Conservation (phyloP, 140 eudicot species). For the Oenanthe javanica region DNA sequence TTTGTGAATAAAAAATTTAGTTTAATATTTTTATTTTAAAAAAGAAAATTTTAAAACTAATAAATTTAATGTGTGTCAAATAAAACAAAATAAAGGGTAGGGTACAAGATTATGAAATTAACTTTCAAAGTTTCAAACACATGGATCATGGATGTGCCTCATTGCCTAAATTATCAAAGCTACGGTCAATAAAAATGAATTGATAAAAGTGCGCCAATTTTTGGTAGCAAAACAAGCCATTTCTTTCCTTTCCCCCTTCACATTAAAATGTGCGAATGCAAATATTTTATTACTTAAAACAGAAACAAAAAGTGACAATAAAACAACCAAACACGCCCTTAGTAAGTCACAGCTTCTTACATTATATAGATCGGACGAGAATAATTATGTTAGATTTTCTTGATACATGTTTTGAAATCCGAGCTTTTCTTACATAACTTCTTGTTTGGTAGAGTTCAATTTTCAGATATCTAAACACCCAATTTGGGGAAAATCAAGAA, state of each 20-base stretch:
- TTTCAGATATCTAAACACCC: not conserved
- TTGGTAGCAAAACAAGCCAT: not conserved
- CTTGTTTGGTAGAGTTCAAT: not conserved
- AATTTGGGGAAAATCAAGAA: not conserved
- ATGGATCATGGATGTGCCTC: too few species aligned
- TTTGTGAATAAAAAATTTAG: too few species aligned
- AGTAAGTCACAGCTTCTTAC: not conserved
- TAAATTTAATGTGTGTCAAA: too few species aligned
- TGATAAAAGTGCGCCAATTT: not conserved
- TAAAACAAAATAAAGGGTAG: too few species aligned
- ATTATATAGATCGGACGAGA: not conserved
- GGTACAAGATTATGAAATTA: too few species aligned
- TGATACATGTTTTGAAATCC: not conserved
- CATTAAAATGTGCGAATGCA: not conserved
- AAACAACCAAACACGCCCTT: not conserved
- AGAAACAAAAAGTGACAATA: not conserved
- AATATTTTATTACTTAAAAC: not conserved
- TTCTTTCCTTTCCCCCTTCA: not conserved
- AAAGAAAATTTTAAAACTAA: too few species aligned
- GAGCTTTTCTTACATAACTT: not conserved
- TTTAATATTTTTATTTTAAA: too few species aligned
- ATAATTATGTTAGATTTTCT: not conserved
- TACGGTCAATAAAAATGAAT: not conserved
- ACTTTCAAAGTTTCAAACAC: too few species aligned
- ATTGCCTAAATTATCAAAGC: not conserved